Conservation (phyloP, 345 rosid species). For the Boechera divaricarpa region DNA sequence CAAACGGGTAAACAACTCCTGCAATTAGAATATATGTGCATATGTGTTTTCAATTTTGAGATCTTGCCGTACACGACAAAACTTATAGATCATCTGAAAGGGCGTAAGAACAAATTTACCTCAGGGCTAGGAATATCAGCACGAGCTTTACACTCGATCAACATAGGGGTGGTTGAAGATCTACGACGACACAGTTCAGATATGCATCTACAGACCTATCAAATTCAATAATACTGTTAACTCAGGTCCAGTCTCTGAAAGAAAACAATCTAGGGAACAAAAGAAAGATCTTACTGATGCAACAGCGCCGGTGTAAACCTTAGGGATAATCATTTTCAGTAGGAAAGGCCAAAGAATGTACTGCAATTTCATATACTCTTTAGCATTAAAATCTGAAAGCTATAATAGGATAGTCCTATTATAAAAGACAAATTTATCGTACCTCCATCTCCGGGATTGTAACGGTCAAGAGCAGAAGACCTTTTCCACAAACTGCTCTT, state of each 20-base stretch:
- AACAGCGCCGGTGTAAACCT: slow-evolving; percentile 70
- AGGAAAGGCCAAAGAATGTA: slow-evolving; percentile 96
- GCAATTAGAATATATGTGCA: slow-evolving; percentile 40
- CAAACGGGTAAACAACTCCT: slow-evolving; percentile 96
- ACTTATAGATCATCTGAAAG: slow-evolving; percentile 29
- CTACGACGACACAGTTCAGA: slow-evolving; percentile 80
- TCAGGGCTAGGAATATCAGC: slow-evolving; percentile 86
- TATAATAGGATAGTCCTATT: slow-evolving; percentile 6
- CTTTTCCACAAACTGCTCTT: slow-evolving; percentile 87
- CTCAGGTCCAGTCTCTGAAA: slow-evolving; percentile 14
- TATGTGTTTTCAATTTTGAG: slow-evolving; percentile 7
- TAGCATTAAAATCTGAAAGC: slow-evolving; percentile 17
- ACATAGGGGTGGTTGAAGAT: slow-evolving; percentile 62
- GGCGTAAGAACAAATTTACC: slow-evolving; percentile 51
- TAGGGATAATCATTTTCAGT: slow-evolving; percentile 83
- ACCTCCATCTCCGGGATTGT: slow-evolving; percentile 99
- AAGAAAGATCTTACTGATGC: slow-evolving; percentile 67
- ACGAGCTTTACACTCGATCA: slow-evolving; percentile 82
- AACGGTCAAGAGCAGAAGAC: slow-evolving; percentile 90
- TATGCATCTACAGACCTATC: slow-evolving; percentile 96
- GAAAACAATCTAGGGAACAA: background rate
- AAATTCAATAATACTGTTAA: slow-evolving; percentile 31
- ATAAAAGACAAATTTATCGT: slow-evolving; percentile 19
- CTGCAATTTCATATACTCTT: slow-evolving; percentile 55
- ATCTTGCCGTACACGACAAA: slow-evolving; percentile 27